Conservation (phyloP, 805 yeast species). For the Cyberlindnera petersonii region DNA sequence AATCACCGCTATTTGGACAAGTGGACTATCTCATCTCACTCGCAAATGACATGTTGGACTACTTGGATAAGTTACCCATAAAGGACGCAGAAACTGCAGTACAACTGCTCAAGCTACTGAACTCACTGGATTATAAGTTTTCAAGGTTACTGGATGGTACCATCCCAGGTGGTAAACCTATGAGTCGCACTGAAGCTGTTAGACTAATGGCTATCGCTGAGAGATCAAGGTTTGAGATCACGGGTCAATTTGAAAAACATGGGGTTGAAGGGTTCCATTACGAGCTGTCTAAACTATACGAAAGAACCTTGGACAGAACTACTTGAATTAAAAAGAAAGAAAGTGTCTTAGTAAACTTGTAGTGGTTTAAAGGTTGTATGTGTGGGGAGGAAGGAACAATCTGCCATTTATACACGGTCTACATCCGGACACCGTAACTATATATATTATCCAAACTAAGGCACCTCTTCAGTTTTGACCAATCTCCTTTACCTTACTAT, state of each 20-base stretch:
- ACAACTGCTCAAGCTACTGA: conserved; percentile 33
- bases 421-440: conserved; percentile 4
- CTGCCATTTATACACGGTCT: conserved; percentile 1
- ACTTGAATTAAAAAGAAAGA: conserved; percentile 10
- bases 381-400: too few species aligned
- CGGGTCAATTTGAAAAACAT: conserved; percentile 32
- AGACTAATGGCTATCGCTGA: conserved; percentile 51
- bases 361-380: too few species aligned
- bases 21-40: conserved; percentile 56
- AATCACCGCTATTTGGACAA: conserved; percentile 49
- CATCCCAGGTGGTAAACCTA: conserved; percentile 30
- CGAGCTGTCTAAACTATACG: conserved; percentile 43
- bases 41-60: conserved; percentile 66
- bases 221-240: conserved; percentile 43
- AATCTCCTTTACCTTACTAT: too few species aligned
- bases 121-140: conserved; percentile 40
- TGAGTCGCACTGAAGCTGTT: conserved; percentile 48
- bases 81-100: conserved; percentile 27
- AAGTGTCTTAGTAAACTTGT: too few species aligned
- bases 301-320: conserved; percentile 37
- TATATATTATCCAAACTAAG: too few species aligned
- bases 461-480: too few species aligned
- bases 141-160: conserved; percentile 34
- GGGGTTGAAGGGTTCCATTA: conserved; percentile 39
- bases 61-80: conserved; percentile 37